Conservation (phyloP, 2,329 filamentous ascomycete genomes). For the Exophiala aquamarina region DNA sequence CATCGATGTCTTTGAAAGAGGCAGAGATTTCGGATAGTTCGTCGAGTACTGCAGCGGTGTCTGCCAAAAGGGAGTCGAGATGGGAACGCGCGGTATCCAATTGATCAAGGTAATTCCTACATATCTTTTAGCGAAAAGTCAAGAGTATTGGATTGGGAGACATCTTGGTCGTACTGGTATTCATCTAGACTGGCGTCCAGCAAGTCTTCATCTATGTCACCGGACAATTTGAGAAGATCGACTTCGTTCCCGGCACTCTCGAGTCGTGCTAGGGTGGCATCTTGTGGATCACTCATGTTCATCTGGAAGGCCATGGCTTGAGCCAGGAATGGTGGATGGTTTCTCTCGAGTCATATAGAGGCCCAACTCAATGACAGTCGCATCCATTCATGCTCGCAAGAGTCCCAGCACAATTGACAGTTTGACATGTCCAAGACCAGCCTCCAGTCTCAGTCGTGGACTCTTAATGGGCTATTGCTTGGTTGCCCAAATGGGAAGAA, state of each 20-base stretch:
- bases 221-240: slow-evolving; percentile 61
- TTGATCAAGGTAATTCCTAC: slow-evolving; percentile 75
- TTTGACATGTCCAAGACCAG: too few species aligned
- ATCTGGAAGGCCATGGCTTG: slow-evolving; percentile 11
- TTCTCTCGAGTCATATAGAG: background rate
- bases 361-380: background rate
- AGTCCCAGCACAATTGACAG: too few species aligned
- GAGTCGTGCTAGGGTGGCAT: slow-evolving; percentile 24
- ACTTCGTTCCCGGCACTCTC: slow-evolving; percentile 48
- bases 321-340: background rate
- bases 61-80: slow-evolving; percentile 73
- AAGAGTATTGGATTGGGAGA: slow-evolving; percentile 6
- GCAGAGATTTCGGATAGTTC: slow-evolving; percentile 76
- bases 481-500: too few species aligned
- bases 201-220: slow-evolving; percentile 63
- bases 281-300: slow-evolving; percentile 3
- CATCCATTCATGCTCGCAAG: slow-evolving; percentile 1
- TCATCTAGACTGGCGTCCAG: slow-evolving; percentile 80
- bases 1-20: slow-evolving; percentile 84
- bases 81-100: slow-evolving; percentile 78
- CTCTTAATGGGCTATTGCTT: too few species aligned
- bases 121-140: slow-evolving; percentile 8
- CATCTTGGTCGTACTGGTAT: slow-evolving; percentile 64
- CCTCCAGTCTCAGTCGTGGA: too few species aligned
- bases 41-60: slow-evolving; percentile 73